Evolutionary conservation across 495 filamentous ascomycete species (phyloP).

Genomic region (Penicillium taxi): DNA sequence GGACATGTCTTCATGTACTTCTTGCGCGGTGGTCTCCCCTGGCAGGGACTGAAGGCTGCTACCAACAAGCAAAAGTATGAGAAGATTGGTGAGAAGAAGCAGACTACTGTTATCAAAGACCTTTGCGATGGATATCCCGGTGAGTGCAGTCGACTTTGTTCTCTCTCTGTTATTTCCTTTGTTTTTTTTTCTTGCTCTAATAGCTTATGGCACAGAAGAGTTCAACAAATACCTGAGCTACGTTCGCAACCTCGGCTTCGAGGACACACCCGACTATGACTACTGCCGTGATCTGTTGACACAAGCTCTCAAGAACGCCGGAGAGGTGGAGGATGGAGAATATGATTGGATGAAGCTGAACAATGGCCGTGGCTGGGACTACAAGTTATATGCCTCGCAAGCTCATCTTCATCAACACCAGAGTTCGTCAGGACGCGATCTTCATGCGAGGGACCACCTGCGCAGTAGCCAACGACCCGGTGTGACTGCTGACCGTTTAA

Average conservation of each 20-base stretch:
- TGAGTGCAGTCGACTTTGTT: no score
- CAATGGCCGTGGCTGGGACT: slow-evolving; percentile 92
- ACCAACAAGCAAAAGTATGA: slow-evolving; percentile 99
- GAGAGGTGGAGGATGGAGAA: slow-evolving; percentile 95
- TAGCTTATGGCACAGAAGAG: slow-evolving; percentile 56
- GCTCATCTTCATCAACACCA: slow-evolving; percentile 68
- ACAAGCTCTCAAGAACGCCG: slow-evolving; percentile 87
- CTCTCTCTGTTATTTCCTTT: neutral
- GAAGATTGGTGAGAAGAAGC: slow-evolving; percentile 99
- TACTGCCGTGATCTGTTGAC: slow-evolving; percentile 95
- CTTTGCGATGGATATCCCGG: slow-evolving; percentile 91
- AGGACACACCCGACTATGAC: slow-evolving; percentile 98
- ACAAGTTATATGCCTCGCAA: slow-evolving; percentile 76
- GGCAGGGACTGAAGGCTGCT: slow-evolving; percentile 97
- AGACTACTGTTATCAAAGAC: slow-evolving; percentile 93
- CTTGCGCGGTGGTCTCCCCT: slow-evolving; percentile 87
- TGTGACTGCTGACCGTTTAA: slow-evolving; percentile 86
- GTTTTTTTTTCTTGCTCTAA: neutral
- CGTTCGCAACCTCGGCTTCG: slow-evolving; percentile 94
- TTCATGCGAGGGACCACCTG: slow-evolving; percentile 59
- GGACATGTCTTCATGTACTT: slow-evolving; percentile 99
- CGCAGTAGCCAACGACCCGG: slow-evolving; percentile 54
- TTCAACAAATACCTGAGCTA: slow-evolving; percentile 97
- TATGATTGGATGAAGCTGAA: slow-evolving; percentile 99
- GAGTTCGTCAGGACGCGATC: slow-evolving; percentile 68